Evolutionary conservation across 192 early-diverging fungal species (phyloP), one percentile per base, ranked within the genome.

Genomic region (Mortierella claussenii): DNA sequence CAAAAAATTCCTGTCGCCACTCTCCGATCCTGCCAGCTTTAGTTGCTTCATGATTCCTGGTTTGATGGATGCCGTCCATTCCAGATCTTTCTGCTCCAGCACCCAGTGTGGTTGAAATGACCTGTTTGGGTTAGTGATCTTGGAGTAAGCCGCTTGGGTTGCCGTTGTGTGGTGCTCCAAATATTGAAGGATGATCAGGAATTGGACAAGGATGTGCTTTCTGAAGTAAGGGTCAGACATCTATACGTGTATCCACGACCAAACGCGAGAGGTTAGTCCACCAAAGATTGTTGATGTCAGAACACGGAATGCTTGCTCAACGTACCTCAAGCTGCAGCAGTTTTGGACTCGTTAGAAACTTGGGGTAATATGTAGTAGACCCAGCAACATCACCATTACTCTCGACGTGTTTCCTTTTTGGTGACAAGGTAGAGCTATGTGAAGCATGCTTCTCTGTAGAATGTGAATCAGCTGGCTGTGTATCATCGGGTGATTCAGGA

Each of bases 101-200:
- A 68, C 57, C 48, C 87, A 48, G 7, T 83, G 75, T 8, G 74
- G 69, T 12, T 87, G 69, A 7, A 90, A 81, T n/a, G 84, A 63
- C 50, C 89, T 91, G 70, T 89, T 90, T 8, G 83, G 80, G 2
- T 80, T 70, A 2, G 78, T 47, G 8, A 88, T 60, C 43, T 81
- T 78, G 3, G 80, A 83, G 20, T 84, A 81, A 31, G 70, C 76
- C 15, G 81, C 62, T 23, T 87, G 61, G 59, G 21, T 81, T 75
- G 47, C 81, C 80, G 28, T 69, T 33, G 27, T 81, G 65, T 46
- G 88, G 65, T 80, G 73, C 45, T 87, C 68, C 1, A 92, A 83
- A 78, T 92, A 95, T 55, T 94, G 89, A 20, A 95, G 79, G 10
- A 95, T 81, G n/a, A 98, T 94, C n/a, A 95, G 74, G 28, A 92